Percentiles rank a stretch among this genome's conserved stretches.
These are phyloP conservation scores for Kockiozyma suomiensis DNA, from an alignment of 805 yeast genomes.

Conservation along the genomic window DNA sequence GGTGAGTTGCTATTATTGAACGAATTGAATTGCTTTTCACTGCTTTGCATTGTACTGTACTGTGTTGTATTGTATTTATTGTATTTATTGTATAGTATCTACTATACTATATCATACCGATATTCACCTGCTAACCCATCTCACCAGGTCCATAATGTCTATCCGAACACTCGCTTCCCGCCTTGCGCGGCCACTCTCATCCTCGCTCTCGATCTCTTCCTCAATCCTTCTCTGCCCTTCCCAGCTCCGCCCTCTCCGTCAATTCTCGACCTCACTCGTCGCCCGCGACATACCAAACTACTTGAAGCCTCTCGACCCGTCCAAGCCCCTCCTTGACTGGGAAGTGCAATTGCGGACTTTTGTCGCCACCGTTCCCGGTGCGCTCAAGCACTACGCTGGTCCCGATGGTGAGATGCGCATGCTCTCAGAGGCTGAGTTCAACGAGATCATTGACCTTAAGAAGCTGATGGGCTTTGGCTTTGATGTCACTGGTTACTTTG, in stretches of 20 bases:
- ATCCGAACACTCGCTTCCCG: neutral
- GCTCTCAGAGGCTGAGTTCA: slow-evolving; percentile 70
- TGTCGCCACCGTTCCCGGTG: slow-evolving; percentile 64
- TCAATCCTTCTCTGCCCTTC: neutral
- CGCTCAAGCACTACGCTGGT: slow-evolving; percentile 68
- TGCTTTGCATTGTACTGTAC: no score
- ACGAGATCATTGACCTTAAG: slow-evolving; percentile 56
- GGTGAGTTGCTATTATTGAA: no score
- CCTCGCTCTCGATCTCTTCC: neutral
- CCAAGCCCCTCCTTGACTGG: slow-evolving; percentile 32
- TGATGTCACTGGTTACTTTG: slow-evolving; percentile 6
- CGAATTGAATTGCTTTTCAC: no score
- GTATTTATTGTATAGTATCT: no score
- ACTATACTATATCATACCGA: no score
- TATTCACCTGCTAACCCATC: no score
- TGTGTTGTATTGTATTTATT: no score
- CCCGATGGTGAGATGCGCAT: slow-evolving; percentile 74
- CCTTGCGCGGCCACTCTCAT: neutral
- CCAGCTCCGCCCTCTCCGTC: neutral
- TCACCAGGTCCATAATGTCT: neutral
- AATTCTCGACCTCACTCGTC: neutral
- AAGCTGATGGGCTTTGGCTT: slow-evolving; percentile 2
- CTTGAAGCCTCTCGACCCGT: slow-evolving; percentile 13
- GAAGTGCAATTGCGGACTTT: slow-evolving; percentile 18
- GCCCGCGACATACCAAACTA: slow-evolving; percentile 3